Evolutionary conservation across 768 basidiomycete genomes (phyloP).

Genomic region (Pulveroboletus sp.): DNA sequence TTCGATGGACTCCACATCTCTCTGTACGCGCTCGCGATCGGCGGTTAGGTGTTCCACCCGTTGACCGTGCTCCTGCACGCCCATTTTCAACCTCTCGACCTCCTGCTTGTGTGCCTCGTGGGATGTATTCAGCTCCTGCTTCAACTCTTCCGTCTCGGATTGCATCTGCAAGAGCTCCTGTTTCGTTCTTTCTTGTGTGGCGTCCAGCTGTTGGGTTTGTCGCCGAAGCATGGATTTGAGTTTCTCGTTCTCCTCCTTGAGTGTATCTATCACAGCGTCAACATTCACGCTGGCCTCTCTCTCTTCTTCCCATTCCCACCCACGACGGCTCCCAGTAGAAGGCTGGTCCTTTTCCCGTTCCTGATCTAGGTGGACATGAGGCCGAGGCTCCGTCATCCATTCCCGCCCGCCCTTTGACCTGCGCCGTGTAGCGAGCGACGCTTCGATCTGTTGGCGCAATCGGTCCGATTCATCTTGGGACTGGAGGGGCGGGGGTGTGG

Average conservation of each 20-base stretch:
- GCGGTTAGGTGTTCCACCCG: slow-evolving; percentile 18
- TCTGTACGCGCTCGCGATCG: slow-evolving; percentile 24
- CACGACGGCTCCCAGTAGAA: too few species aligned
- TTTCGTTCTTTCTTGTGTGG: slow-evolving; percentile 1
- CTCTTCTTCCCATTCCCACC: slow-evolving; percentile 8
- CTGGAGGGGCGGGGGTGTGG: too few species aligned
- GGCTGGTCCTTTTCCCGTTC: too few species aligned
- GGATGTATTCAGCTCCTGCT: slow-evolving; percentile 10
- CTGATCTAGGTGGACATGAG: too few species aligned
- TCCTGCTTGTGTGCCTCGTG: slow-evolving; percentile 9
- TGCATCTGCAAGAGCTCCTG: slow-evolving; percentile 9
- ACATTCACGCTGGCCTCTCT: background rate
- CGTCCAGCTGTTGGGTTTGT: slow-evolving; percentile 13
- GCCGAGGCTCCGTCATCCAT: too few species aligned
- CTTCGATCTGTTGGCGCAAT: too few species aligned
- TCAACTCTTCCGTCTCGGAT: slow-evolving; percentile 9
- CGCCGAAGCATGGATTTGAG: slow-evolving; percentile 18
- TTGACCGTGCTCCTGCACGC: slow-evolving; percentile 15
- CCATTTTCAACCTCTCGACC: slow-evolving; percentile 13
- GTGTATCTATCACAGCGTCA: background rate
- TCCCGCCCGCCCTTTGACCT: too few species aligned
- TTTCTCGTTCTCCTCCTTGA: slow-evolving; percentile 21
- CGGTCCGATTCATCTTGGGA: too few species aligned
- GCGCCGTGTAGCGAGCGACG: too few species aligned
- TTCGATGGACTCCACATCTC: slow-evolving; percentile 17